These are phyloP conservation scores for Coemansia sp. DNA, from an alignment of 192 early-diverging fungal species.

Conservation along the genomic window DNA sequence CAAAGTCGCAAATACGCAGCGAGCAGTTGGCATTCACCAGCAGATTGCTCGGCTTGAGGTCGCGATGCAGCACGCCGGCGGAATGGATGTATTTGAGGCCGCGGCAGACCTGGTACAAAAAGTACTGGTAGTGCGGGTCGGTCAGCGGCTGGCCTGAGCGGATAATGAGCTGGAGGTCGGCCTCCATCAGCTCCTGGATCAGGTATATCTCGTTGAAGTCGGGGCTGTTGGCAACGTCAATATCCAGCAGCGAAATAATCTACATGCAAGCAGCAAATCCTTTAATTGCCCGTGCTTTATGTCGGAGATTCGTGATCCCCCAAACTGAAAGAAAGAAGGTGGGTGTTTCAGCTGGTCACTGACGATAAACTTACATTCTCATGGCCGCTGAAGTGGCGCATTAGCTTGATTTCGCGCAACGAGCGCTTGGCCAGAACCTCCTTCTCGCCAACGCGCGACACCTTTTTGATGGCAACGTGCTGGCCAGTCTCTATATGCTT, in stretches of 20 bases:
- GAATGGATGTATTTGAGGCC: slow-evolving; percentile 99
- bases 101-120: slow-evolving; percentile 94
- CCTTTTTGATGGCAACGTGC: slow-evolving; percentile 93
- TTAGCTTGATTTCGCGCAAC: slow-evolving; percentile 87
- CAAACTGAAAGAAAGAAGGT: background rate
- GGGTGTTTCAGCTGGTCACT: background rate
- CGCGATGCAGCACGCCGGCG: slow-evolving; percentile 95
- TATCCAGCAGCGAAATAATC: slow-evolving; percentile 91
- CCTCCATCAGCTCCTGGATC: slow-evolving; percentile 98
- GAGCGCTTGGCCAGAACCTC: slow-evolving; percentile 85
- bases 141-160: slow-evolving; percentile 87
- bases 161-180: slow-evolving; percentile 97
- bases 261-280: slow-evolving; percentile 33
- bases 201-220: slow-evolving; percentile 94
- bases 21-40: slow-evolving; percentile 91
- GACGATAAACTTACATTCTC: slow-evolving; percentile 65
- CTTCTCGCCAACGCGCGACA: slow-evolving; percentile 78
- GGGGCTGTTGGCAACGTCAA: slow-evolving; percentile 77
- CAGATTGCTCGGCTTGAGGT: slow-evolving; percentile 94
- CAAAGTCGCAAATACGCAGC: slow-evolving; percentile 98
- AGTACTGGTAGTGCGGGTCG: slow-evolving; percentile 98
- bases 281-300: background rate
- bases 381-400: slow-evolving; percentile 89
- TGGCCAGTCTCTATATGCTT: slow-evolving; percentile 74
- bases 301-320: background rate